Evolutionary conservation across 2,329 filamentous ascomycete species (phyloP).

Genomic region (Sclerotinia nivalis): DNA sequence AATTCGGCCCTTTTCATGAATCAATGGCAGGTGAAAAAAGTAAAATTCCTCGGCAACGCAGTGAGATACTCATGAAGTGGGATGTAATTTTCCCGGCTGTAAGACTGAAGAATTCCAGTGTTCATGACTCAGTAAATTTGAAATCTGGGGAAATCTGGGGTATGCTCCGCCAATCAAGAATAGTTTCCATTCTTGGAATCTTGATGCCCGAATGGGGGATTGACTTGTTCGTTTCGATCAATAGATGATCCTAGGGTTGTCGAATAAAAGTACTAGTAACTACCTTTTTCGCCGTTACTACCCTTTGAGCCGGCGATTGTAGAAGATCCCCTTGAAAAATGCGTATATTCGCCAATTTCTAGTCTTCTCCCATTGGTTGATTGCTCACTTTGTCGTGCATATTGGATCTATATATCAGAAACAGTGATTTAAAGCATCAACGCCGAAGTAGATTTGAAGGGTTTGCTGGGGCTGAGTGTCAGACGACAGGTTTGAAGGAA

Average conservation of each 20-base stretch:
- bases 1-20: constrained; percentile 3
- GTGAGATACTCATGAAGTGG: constrained; percentile 3
- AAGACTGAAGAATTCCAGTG: background rate
- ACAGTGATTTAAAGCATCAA: background rate
- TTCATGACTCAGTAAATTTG: background rate
- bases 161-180: background rate
- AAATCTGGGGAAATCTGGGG: background rate
- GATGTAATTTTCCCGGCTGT: background rate
- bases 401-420: background rate
- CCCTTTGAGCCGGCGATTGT: background rate
- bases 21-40: background rate
- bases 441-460: background rate
- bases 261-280: background rate
- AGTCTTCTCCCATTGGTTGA: background rate
- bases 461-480: background rate
- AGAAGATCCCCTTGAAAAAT: background rate
- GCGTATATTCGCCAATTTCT: background rate
- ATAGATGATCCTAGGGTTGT: background rate
- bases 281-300: background rate
- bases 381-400: background rate
- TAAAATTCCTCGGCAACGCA: background rate
- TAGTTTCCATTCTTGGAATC: background rate
- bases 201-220: background rate
- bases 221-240: background rate
- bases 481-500: background rate